Percentiles rank a stretch among this genome's conserved stretches.
phyloP scores from a whole-genome alignment of 352 stramenopile genomes.

The Globisporangium radiosum region DNA sequence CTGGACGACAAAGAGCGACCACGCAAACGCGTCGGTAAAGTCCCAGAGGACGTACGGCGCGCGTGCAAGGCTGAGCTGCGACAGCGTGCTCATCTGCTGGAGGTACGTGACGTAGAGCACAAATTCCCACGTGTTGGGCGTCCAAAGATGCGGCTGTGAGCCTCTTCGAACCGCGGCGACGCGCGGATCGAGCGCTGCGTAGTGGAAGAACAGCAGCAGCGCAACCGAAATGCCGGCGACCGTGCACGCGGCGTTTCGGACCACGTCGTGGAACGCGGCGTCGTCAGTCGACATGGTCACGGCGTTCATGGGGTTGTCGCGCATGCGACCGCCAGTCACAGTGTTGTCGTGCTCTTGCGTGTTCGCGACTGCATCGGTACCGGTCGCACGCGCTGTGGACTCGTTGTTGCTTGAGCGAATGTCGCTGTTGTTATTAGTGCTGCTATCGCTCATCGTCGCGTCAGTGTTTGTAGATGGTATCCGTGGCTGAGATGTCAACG shows the following conservation, averaged over 20 bases:
- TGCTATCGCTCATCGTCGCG: too few relatives aligned
- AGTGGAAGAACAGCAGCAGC: conserved; percentile 58
- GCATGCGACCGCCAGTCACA: conserved; percentile 43
- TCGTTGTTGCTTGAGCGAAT: background rate
- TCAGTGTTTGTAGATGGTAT: background rate
- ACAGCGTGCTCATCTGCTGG: conserved; percentile 62
- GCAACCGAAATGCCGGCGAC: conserved; percentile 62
- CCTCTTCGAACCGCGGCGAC: too few relatives aligned
- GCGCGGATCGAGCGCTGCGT: conserved; percentile 40
- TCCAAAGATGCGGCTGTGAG: conserved; percentile 31
- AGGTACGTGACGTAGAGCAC: conserved; percentile 56
- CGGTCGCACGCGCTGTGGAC: too few relatives aligned
- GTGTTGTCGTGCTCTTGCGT: conserved; percentile 17
- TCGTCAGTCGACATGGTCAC: conserved; percentile 32
- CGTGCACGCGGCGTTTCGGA: conserved; percentile 38
- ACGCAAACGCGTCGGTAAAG: conserved; percentile 66
- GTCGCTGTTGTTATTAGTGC: background rate
- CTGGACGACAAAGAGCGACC: conserved; percentile 55
- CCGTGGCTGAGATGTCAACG: too few relatives aligned
- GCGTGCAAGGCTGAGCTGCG: conserved; percentile 47
- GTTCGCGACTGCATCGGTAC: too few relatives aligned
- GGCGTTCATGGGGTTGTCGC: conserved; percentile 37
- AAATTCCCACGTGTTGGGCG: conserved; percentile 75
- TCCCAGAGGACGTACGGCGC: conserved; percentile 62
- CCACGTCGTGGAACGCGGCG: conserved; percentile 39